Base-by-base conservation (phyloP, 2,329 filamentous ascomycete species). In the Colletotrichum sp. region DNA sequence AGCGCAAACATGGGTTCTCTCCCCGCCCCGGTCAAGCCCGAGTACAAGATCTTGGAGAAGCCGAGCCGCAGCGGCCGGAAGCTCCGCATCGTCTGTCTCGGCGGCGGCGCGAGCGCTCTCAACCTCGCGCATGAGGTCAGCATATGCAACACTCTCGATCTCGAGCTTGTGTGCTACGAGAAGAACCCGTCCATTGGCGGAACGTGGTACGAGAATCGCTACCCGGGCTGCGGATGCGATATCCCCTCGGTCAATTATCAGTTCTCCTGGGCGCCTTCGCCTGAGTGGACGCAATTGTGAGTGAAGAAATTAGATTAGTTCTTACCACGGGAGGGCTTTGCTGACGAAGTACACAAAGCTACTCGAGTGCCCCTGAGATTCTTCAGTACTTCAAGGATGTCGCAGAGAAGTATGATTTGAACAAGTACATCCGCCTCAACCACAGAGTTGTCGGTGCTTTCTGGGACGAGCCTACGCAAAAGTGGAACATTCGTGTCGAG, bases 81-180 rank as follows among this genome's bases (percentile, higher is more conserved):
- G 28, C 67, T 82, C n/a, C 78, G 80, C 34, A 78, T 83, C 71
- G 77, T 82, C 30, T 80, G 78, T 52, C 77, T 82, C 19, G 82
- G 82, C n/a, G 81, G 79, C 68, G 82, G 81, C 61, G 80, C 79
- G 65, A 81, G 80, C 65, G 82, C 79, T 1, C 76, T 83, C 32
- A 82, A 82, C 73, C 67, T 83, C 30, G 78, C 78, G 22, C 79
- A 80, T 22, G 78, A 80, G 65, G 57, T 81, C 25, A 68, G 74
- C 71, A 75, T 15, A 12, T 73, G 71, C 57, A 79, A 77, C 48
- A 57, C 65, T 3, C 74, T 80, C 11, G 77, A 80, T 59, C 67
- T 80, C 19, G 78, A 80, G 27, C 68, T 81, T 6, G 78, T 79
- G 28, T 79, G 77, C 68, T 82, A 82, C 72, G 81, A 82, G 28